phyloP scores from a whole-genome alignment of 176 grass and related monocot species.

The Puccinellia tenuiflora region DNA sequence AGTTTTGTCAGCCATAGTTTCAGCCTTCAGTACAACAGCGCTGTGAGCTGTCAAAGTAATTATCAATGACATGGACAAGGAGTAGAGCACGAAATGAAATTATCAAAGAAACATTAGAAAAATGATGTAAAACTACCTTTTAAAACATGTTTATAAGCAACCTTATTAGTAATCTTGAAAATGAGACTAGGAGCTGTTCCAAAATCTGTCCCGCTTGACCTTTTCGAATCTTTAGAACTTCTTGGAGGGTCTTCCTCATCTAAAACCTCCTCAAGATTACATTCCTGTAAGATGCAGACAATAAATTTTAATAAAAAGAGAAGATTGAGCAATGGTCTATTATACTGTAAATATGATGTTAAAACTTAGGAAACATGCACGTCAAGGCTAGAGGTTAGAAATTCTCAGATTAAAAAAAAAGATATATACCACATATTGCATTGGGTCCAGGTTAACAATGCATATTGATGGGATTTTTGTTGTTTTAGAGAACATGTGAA shows the following conservation, averaged over 20 bases:
- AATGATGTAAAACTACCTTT: slow-evolving; percentile 54
- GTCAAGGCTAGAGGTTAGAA: not conserved
- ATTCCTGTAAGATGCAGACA: slow-evolving; percentile 46
- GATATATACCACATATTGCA: not conserved
- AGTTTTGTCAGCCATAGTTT: slow-evolving; percentile 75
- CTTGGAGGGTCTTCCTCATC: slow-evolving; percentile 64
- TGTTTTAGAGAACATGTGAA: not conserved
- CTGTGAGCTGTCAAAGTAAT: slow-evolving; percentile 50
- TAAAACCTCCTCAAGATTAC: slow-evolving; percentile 61
- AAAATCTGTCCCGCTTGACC: slow-evolving; percentile 42
- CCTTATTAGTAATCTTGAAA: slow-evolving; percentile 81
- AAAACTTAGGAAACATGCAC: not conserved
- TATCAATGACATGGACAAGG: not conserved
- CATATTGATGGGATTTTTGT: not conserved
- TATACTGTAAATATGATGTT: not conserved
- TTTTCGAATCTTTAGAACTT: slow-evolving; percentile 76
- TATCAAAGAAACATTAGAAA: not conserved
- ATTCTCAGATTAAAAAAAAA: not conserved
- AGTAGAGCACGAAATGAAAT: not conserved
- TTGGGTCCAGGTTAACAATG: not conserved
- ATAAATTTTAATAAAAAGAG: slow-evolving; percentile 6
- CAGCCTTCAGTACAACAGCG: slow-evolving; percentile 67
- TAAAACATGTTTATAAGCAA: slow-evolving; percentile 85
- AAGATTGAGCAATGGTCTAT: not conserved
- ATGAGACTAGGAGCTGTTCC: slow-evolving; percentile 45